A percentile compares a stretch with the other conserved stretches of the same genome.
Conservation (phyloP, 306 rosid genomes). For the Albizia julibrissin region DNA sequence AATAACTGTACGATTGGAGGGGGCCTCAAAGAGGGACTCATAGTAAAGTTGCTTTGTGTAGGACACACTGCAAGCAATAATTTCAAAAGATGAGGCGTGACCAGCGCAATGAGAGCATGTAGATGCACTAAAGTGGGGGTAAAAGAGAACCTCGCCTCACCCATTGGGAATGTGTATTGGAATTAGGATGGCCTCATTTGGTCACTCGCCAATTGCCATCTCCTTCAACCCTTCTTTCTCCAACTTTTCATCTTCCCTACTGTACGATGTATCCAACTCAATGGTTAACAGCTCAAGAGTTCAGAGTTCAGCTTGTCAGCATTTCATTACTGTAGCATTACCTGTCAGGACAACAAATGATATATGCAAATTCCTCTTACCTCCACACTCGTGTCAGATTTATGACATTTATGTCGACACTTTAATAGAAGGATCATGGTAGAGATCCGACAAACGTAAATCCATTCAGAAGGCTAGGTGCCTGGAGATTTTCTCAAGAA, state of each 20-base stretch:
- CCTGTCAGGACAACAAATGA: neutral
- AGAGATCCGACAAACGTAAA: neutral
- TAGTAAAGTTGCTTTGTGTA: constrained; percentile 26
- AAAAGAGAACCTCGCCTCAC: constrained; percentile 19
- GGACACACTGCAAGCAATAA: constrained; percentile 31
- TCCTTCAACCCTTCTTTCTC: constrained; percentile 8
- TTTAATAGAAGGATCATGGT: too few relatives aligned
- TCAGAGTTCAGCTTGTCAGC: neutral
- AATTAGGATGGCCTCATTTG: constrained; percentile 16
- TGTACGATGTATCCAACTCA: neutral
- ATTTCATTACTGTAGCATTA: neutral
- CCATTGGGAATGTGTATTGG: neutral
- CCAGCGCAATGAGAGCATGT: constrained; percentile 25
- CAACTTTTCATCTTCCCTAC: neutral
- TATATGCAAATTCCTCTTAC: neutral
- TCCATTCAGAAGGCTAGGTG: neutral
- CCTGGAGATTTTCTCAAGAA: too few relatives aligned
- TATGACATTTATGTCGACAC: neutral
- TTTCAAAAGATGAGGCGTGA: constrained; percentile 30
- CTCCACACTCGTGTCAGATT: neutral
- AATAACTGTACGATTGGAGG: constrained; percentile 25
- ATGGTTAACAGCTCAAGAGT: neutral
- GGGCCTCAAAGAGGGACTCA: neutral
- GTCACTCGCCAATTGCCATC: neutral
- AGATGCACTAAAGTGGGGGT: constrained; percentile 9